These are phyloP conservation scores for Anethum foeniculum DNA, from an alignment of 140 eudicot species.

Conservation along the genomic window DNA sequence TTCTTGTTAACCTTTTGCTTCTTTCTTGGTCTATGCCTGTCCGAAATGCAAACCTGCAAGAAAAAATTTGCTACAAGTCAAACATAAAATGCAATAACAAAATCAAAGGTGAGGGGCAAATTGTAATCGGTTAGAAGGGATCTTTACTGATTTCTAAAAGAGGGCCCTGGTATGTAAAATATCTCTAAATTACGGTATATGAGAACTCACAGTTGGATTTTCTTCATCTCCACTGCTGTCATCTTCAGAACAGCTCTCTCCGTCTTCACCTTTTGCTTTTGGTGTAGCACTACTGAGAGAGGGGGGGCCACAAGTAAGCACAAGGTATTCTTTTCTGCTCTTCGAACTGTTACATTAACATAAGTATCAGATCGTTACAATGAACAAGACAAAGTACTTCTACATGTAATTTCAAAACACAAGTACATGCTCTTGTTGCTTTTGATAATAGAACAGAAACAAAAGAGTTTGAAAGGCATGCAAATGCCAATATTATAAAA, in stretches of 20 bases:
- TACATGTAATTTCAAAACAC: neutral
- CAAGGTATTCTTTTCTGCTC: constrained; percentile 90
- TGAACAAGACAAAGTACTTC: constrained; percentile 1
- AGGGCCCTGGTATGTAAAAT: neutral
- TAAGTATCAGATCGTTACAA: neutral
- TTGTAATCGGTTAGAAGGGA: neutral
- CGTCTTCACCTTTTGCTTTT: constrained; percentile 67
- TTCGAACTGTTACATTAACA: constrained; percentile 50
- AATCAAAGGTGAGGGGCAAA: neutral
- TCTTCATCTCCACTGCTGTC: constrained; percentile 79
- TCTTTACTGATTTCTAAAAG: neutral
- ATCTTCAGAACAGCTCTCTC: constrained; percentile 58
- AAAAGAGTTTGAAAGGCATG: neutral
- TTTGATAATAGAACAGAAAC: neutral
- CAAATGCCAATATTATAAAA: neutral
- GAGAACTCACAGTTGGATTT: constrained; percentile 49
- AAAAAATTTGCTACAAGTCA: neutral
- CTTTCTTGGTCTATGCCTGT: constrained; percentile 81
- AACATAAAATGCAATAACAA: neutral
- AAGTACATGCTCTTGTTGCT: neutral
- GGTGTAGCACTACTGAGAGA: constrained; percentile 73
- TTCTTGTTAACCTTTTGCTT: constrained; percentile 60
- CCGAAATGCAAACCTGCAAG: constrained; percentile 61
- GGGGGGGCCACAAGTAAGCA: constrained; percentile 83
- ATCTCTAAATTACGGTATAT: neutral